Base-by-base conservation (phyloP, 2,329 filamentous ascomycete genomes). In the Phyllosticta capitalensis region DNA sequence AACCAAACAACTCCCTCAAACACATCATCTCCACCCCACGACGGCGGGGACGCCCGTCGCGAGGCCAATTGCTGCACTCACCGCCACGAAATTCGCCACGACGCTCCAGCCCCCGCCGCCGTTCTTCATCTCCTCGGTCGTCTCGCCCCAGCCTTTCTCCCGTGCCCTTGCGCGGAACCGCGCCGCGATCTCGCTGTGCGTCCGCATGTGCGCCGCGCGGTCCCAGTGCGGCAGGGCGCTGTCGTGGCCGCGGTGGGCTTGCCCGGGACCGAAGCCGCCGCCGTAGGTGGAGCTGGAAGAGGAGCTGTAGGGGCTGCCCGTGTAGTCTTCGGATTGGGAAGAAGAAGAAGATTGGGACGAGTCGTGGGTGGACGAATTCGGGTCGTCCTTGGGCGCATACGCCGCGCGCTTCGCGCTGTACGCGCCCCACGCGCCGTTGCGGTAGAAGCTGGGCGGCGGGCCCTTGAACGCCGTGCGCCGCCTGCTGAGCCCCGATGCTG, bases 371-470 rank as follows among this genome's bases (percentile, higher is more conserved):
- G 48, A 22, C 14, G 20, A 30, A 24, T 55, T 21, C 51, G 17
- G 45, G 28, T 30, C 14, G 63, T 53, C 21, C 14, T 51, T 48
- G 28, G 51, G 62, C 24, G 53, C 55, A 38, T 48, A 51, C 22
- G 59, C 45, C 17, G 63, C 73, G 45, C 84, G 72, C 74, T 87
- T 88, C 38, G 81, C 81, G 2, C 75, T 70, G 61, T 89, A 83
- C 2, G 76, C 71, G 54, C 89, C 89, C 81, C 90, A 95, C 2
- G 88, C 90, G 4, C 90, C 91, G 62, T 81, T 85, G 19, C 86
- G 82, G 73, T 90, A 96, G 76, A 96, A 97, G 64, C 85, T 89
- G 0, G 92, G 92, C 55, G 94, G 92, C 3, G 94, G 92, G 0
- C 92, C 92, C 20, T 83, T 83, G 73, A 95, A 96, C 4, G 86